Evolutionary conservation across 306 rosid genomes (phyloP), one percentile per base, ranked within the genome.

Genomic region (Cicer pinnatifidum): DNA sequence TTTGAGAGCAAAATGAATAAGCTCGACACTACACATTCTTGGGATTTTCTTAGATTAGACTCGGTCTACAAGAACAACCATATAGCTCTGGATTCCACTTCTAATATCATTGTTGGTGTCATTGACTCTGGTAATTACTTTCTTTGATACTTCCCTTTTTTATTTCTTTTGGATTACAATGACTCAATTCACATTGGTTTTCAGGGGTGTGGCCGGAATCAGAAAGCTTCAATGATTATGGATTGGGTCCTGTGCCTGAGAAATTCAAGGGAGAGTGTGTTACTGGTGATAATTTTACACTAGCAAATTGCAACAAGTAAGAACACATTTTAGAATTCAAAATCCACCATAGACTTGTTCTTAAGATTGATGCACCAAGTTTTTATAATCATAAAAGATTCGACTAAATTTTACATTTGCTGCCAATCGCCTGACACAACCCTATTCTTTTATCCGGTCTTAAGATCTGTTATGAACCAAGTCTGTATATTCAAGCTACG

Each of bases 151-250:
- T 56, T 58, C 46, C 52, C 19, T 12, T 13, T 20, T 12, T 20
- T 3, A 28, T 65, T 62, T 12, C 61, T 45, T 63, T 58, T 61
- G 56, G 16, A 64, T 64, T 7, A 33, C 46, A 20, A 9, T 9
- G 20, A 44, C 53, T 39, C 44, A 47, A 64, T 39, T 52, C 43
- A 72, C 71, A 10, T 61, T 74, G 54, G 11, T 71, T 59, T 78
- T 47, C 78, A 86, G 88, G 96, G 37, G 63, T 90, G 67, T 90
- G 96, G 96, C 96, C 93, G 0, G 93, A 88, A 81, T 88, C 96
- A 0, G 80, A 82, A 78, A 90, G 93, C 86, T 90, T 90, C 85
- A 78, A 28, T 8, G 89, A 88, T 68, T 56, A 82, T 64, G 96
- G 91, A 80, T 74, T 86, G 71, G 92, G 91, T 44, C 86, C 96